Evolutionary conservation across 2,329 filamentous ascomycete species (phyloP).

Genomic region (Ceratocystis alfenasii): DNA sequence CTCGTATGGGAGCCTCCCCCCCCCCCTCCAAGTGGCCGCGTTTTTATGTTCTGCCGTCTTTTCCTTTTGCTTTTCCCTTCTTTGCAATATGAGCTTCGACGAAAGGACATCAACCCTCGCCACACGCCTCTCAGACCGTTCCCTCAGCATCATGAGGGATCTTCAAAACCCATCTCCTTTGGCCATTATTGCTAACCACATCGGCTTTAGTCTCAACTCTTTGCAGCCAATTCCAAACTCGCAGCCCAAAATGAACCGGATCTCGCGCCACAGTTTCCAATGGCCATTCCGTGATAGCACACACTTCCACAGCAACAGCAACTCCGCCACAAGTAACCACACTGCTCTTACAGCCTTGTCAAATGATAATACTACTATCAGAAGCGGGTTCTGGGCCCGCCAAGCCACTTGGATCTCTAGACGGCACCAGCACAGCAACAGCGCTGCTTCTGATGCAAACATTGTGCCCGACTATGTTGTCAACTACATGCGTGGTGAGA

Average conservation of each 20-base stretch:
- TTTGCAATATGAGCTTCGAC: background rate
- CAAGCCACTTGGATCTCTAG: slow-evolving; percentile 14
- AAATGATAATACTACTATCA: slow-evolving; percentile 14
- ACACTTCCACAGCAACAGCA: slow-evolving; percentile 12
- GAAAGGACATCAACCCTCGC: background rate
- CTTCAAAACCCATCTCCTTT: slow-evolving; percentile 10
- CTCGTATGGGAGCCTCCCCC: background rate
- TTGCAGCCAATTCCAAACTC: slow-evolving; percentile 11
- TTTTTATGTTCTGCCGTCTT: background rate
- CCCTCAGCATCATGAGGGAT: slow-evolving; percentile 5
- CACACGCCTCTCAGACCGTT: background rate
- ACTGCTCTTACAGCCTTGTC: slow-evolving; percentile 10
- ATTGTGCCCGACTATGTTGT: slow-evolving; percentile 45
- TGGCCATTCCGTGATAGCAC: slow-evolving; percentile 23
- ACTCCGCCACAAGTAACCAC: slow-evolving; percentile 18
- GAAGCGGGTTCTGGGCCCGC: slow-evolving; percentile 20
- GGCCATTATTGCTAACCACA: slow-evolving; percentile 14
- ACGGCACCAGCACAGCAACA: slow-evolving; percentile 23
- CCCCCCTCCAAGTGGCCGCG: background rate
- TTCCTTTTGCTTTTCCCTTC: background rate
- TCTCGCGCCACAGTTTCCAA: slow-evolving; percentile 19
- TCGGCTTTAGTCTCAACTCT: slow-evolving; percentile 13
- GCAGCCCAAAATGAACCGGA: slow-evolving; percentile 9
- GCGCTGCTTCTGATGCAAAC: slow-evolving; percentile 32
- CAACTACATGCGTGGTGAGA: slow-evolving; percentile 44